A percentile compares a stretch with the other conserved stretches of the same genome.
Evolutionary conservation across 1,139 yeast species (phyloP).

Genomic region (Candida gigantensis): DNA sequence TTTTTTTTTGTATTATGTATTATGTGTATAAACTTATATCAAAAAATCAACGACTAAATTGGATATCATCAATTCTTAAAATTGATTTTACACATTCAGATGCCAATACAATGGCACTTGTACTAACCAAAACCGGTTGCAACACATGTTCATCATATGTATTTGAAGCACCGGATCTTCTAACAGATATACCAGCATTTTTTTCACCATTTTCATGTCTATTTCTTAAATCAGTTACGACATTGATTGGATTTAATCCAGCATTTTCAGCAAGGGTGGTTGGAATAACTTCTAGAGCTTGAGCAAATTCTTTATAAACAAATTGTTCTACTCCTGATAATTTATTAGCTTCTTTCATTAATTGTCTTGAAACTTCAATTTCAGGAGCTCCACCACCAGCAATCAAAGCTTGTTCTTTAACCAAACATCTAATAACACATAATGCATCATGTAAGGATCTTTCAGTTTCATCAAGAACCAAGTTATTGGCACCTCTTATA

Average conservation of each 20-base stretch:
- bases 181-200: constrained; percentile 93
- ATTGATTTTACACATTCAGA: constrained; percentile 96
- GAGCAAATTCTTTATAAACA: constrained; percentile 94
- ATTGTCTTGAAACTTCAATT: constrained; percentile 82
- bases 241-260: constrained; percentile 91
- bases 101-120: constrained; percentile 90
- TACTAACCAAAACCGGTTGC: constrained; percentile 93
- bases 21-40: too few species aligned
- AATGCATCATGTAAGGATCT: constrained; percentile 96
- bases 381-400: constrained; percentile 99
- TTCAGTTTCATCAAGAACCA: constrained; percentile 93
- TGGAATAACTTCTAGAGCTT: constrained; percentile 94
- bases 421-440: constrained; percentile 94
- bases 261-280: constrained; percentile 98
- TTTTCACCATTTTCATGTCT: constrained; percentile 89
- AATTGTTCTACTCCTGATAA: constrained; percentile 91
- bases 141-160: constrained; percentile 91
- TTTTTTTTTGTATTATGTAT: too few species aligned
- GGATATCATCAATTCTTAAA: constrained; percentile 93
- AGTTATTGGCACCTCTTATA: constrained; percentile 91
- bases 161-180: constrained; percentile 91
- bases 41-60: constrained; percentile 45
- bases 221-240: constrained; percentile 91
- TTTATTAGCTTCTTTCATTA: constrained; percentile 74
- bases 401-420: constrained; percentile 88